phyloP scores from a whole-genome alignment of 495 filamentous ascomycete genomes.

The Penicillium desertorum region DNA sequence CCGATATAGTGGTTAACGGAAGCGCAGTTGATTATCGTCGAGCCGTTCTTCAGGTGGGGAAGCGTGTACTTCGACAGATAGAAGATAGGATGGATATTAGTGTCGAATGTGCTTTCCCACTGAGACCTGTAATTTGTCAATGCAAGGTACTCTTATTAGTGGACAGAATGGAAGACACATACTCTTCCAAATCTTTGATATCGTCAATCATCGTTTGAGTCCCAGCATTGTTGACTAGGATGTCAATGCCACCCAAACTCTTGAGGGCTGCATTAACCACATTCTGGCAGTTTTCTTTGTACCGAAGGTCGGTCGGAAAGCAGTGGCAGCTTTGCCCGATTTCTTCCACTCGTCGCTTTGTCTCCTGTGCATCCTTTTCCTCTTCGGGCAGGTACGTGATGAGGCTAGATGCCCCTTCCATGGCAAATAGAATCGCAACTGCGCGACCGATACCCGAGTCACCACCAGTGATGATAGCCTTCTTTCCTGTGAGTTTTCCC shows the following conservation, averaged over 20 bases:
- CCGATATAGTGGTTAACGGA: conserved; percentile 80
- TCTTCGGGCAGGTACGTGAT: conserved; percentile 77
- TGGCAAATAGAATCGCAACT: conserved; percentile 73
- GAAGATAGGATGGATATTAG: conserved; percentile 71
- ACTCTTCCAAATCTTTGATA: conserved; percentile 73
- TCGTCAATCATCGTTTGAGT: conserved; percentile 73
- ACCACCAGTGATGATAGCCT: conserved; percentile 78
- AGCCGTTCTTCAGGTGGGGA: conserved; percentile 69
- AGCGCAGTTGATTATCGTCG: conserved; percentile 80
- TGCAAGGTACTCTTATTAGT: neutral
- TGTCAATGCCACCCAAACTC: conserved; percentile 68
- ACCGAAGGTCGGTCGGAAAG: conserved; percentile 59
- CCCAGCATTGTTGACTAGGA: conserved; percentile 79
- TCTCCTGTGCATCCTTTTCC: conserved; percentile 73
- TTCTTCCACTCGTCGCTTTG: conserved; percentile 64
- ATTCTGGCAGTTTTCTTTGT: conserved; percentile 65
- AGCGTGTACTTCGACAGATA: conserved; percentile 75
- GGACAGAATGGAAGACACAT: conserved; percentile 21
- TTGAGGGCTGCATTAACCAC: conserved; percentile 64
- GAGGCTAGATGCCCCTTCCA: conserved; percentile 76
- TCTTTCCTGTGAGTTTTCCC: conserved; percentile 72
- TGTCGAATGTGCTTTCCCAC: conserved; percentile 73
- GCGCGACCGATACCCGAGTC: conserved; percentile 82
- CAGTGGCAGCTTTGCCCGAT: conserved; percentile 62
- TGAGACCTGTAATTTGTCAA: conserved; percentile 54